Conservation (phyloP, 345 rosid species). For the Firmiana major region DNA sequence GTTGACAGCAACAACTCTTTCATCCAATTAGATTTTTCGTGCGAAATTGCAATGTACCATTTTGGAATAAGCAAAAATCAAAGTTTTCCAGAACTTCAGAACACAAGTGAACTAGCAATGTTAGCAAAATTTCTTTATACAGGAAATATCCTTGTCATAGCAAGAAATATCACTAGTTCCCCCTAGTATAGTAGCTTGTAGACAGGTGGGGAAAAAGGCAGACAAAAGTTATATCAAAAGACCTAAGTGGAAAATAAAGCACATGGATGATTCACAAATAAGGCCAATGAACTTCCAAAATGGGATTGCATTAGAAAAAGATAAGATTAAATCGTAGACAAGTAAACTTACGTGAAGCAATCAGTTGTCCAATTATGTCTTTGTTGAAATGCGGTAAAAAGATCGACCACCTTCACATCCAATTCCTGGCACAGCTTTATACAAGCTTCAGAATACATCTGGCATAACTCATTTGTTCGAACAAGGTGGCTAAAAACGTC, state of each 20-base stretch:
- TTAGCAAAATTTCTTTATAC: background rate
- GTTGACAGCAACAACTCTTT: background rate
- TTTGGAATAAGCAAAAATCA: background rate
- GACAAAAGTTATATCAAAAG: background rate
- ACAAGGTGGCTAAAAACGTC: slow-evolving; percentile 63
- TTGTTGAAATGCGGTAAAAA: slow-evolving; percentile 63
- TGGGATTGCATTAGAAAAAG: background rate
- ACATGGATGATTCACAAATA: background rate
- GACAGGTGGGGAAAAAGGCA: background rate
- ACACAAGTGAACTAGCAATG: background rate
- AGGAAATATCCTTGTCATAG: background rate
- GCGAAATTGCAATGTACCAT: background rate
- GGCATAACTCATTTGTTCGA: slow-evolving; percentile 86
- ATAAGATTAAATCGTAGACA: background rate
- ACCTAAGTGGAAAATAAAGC: background rate
- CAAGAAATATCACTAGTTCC: background rate
- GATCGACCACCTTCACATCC: slow-evolving; percentile 65
- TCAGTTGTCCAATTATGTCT: slow-evolving; percentile 56
- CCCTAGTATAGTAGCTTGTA: too few relatives aligned
- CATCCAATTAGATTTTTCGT: background rate
- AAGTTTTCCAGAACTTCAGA: background rate
- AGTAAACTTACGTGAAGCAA: slow-evolving; percentile 76
- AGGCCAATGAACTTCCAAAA: background rate
- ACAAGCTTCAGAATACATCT: slow-evolving; percentile 75
- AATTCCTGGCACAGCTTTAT: slow-evolving; percentile 68